Evolutionary conservation across 495 filamentous ascomycete genomes (phyloP).

Genomic region (Neurospora pannonica): DNA sequence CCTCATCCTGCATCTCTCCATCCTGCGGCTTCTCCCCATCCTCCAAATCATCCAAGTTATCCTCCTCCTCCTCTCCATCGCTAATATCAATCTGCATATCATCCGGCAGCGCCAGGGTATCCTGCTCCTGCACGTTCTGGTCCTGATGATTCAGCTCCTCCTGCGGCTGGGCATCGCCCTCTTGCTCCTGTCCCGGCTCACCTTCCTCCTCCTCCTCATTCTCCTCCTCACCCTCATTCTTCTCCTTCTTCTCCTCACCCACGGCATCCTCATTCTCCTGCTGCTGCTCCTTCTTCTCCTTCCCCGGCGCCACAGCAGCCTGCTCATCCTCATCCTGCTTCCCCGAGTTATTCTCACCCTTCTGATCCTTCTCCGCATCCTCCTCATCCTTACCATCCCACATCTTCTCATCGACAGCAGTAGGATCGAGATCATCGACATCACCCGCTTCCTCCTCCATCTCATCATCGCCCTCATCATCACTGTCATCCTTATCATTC

Average conservation of each 20-base stretch:
- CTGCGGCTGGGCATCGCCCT: conserved; percentile 67
- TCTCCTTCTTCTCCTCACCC: conserved; percentile 35
- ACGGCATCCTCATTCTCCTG: conserved; percentile 55
- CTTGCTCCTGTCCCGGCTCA: conserved; percentile 58
- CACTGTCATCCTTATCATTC: conserved; percentile 28
- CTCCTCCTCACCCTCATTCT: conserved; percentile 47
- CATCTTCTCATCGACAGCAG: conserved; percentile 92
- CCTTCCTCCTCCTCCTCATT: conserved; percentile 51
- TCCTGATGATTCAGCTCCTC: conserved; percentile 54
- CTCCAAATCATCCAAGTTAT: conserved; percentile 47
- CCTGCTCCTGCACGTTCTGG: conserved; percentile 54
- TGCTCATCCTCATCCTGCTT: conserved; percentile 55
- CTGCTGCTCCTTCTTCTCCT: conserved; percentile 51
- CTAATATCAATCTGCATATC: conserved; percentile 61
- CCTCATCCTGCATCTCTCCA: conserved; percentile 13
- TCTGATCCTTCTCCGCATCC: conserved; percentile 68
- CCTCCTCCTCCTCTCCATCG: conserved; percentile 43
- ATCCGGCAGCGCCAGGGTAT: conserved; percentile 54
- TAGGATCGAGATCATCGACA: conserved; percentile 80
- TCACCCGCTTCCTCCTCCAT: conserved; percentile 84
- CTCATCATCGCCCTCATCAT: conserved; percentile 51
- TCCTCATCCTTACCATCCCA: conserved; percentile 83
- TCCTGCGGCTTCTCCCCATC: conserved; percentile 21
- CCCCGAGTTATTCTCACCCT: conserved; percentile 61
- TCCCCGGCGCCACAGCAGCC: conserved; percentile 47